A percentile compares a stretch with the other conserved stretches of the same genome.
phyloP scores from a whole-genome alignment of 805 yeast species.

The Candida succiphila region DNA sequence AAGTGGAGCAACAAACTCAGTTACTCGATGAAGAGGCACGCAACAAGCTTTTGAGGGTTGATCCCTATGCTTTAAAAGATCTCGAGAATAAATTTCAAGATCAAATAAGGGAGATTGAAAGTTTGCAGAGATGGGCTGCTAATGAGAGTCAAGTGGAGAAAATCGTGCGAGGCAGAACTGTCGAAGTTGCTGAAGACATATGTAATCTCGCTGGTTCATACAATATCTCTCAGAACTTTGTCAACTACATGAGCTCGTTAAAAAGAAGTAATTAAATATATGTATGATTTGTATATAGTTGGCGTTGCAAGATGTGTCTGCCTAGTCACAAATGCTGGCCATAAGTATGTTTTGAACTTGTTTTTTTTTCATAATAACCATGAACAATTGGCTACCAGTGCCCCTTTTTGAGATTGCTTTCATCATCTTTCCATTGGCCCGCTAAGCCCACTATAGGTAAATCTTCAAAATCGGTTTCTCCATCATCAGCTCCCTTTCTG shows the following conservation, averaged over 20 bases:
- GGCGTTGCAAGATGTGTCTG: too few species aligned
- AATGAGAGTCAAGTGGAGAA: constrained; percentile 32
- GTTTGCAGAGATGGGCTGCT: constrained; percentile 23
- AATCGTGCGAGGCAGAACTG: constrained; percentile 27
- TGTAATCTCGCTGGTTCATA: constrained; percentile 16
- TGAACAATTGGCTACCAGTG: constrained; percentile 17
- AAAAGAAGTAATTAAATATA: too few species aligned
- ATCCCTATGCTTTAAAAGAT: constrained; percentile 42
- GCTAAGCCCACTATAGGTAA: constrained; percentile 17
- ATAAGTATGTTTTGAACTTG: too few species aligned
- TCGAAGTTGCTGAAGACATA: constrained; percentile 22
- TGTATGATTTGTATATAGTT: too few species aligned
- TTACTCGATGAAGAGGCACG: constrained; percentile 11
- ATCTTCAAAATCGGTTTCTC: not conserved
- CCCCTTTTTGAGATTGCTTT: constrained; percentile 14
- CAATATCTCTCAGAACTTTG: constrained; percentile 9
- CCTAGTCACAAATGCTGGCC: too few species aligned
- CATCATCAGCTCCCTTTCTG: not conserved
- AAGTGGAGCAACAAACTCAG: constrained; percentile 10
- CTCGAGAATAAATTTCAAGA: constrained; percentile 18
- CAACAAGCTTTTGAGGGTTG: constrained; percentile 24
- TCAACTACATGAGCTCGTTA: constrained; percentile 2
- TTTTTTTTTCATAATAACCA: too few species aligned
- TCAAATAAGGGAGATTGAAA: constrained; percentile 18
- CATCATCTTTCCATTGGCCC: constrained; percentile 21